Conservation (phyloP, 768 basidiomycete species). For the Collybiopsis luxurians region DNA sequence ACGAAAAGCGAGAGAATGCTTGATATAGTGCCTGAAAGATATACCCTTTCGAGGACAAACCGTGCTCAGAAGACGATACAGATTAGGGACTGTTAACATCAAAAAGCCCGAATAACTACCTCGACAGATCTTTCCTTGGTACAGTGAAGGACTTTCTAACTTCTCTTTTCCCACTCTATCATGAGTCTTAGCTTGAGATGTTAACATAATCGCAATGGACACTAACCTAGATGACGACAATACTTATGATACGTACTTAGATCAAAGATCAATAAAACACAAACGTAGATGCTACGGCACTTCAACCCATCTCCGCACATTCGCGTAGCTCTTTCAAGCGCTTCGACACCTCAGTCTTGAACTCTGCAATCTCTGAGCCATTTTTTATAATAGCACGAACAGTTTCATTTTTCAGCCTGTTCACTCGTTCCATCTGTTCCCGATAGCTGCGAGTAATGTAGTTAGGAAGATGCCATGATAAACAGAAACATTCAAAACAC, state of each 20-base stretch:
- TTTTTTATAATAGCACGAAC: constrained; percentile 81
- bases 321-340: constrained; percentile 66
- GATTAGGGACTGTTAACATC: no score
- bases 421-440: constrained; percentile 76
- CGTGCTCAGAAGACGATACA: no score
- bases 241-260: neutral
- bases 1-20: no score
- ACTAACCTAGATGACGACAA: no score
- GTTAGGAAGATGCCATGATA: neutral
- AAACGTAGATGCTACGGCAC: neutral
- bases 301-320: constrained; percentile 56
- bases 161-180: no score
- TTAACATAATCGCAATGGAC: no score
- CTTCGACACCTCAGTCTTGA: constrained; percentile 76
- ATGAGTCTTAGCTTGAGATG: no score
- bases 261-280: neutral
- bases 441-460: constrained; percentile 53
- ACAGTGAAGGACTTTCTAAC: no score
- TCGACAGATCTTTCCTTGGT: no score
- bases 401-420: constrained; percentile 74
- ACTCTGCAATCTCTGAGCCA: constrained; percentile 78
- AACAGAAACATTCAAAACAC: neutral
- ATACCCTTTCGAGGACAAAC: no score
- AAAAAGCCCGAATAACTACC: no score
- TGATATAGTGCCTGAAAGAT: no score